Percentiles rank a stretch among this genome's conserved stretches.
phyloP scores from a whole-genome alignment of 495 filamentous ascomycete genomes.

The Hypoxylon fuscum region DNA sequence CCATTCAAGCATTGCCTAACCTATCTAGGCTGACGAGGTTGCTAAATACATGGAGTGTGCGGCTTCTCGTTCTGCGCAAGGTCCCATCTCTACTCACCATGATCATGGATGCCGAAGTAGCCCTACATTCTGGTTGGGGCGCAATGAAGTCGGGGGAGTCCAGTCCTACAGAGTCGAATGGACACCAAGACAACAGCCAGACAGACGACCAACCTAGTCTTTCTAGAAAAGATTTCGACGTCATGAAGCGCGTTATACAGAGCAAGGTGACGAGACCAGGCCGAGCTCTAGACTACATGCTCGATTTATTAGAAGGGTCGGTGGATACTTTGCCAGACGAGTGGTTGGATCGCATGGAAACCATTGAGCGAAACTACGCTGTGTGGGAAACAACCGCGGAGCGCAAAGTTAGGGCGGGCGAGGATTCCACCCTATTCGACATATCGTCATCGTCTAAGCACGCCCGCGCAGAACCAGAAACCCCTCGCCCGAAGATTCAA shows the following conservation, averaged over 20 bases:
- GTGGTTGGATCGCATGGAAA: slow-evolving; percentile 89
- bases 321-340: slow-evolving; percentile 82
- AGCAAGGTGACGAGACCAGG: slow-evolving; percentile 76
- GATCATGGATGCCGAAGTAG: slow-evolving; percentile 68
- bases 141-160: slow-evolving; percentile 56
- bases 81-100: slow-evolving; percentile 74
- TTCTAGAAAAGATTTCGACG: slow-evolving; percentile 64
- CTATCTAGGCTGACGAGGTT: slow-evolving; percentile 75
- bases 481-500: slow-evolving; percentile 29
- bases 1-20: slow-evolving; percentile 83
- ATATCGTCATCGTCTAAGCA: slow-evolving; percentile 2
- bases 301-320: slow-evolving; percentile 84
- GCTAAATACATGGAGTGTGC: slow-evolving; percentile 78
- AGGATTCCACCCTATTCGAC: slow-evolving; percentile 34
- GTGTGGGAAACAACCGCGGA: slow-evolving; percentile 70
- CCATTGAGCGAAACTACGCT: slow-evolving; percentile 79
- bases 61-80: slow-evolving; percentile 75
- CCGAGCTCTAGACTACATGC: slow-evolving; percentile 77
- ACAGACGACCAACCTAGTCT: slow-evolving; percentile 29
- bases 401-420: slow-evolving; percentile 47
- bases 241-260: slow-evolving; percentile 70
- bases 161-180: slow-evolving; percentile 25
- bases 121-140: slow-evolving; percentile 69
- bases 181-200: neutral
- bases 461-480: slow-evolving; percentile 19